Evolutionary conservation across 2,329 filamentous ascomycete species (phyloP), one percentile per base, ranked within the genome.

Genomic region (Alternaria gaisen): DNA sequence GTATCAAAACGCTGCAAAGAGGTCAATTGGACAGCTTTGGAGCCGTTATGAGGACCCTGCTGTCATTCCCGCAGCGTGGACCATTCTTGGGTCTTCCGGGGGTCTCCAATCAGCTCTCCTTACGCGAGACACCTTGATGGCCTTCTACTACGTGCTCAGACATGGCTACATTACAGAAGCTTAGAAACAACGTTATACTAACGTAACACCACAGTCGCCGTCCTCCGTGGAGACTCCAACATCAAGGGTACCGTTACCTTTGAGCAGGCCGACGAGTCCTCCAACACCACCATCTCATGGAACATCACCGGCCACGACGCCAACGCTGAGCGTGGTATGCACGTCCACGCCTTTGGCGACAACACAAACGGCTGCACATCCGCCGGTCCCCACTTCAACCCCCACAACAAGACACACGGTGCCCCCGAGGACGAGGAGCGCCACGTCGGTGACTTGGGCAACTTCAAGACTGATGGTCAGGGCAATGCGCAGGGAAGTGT

Each of bases 281-380:
- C 87, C 74, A 88, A 90, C 72, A 98, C 95, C 80, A 94, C 86
- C 81, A 87, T 99, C 85, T 88, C 90, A 79, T 99, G 92, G 90
- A 88, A 97, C 83, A 93, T 99, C 83, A 86, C 87, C 65, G 94
- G 95, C 83, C 86, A 97, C 84, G 94, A 98, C 80, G 78, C 94
- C 83, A 97, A 97, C 82, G 94, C 95, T 79, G 88, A 97, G 89
- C 94, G 95, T 83, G 95, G 93, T 83, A 93, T 98, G 88, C 95
- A 99, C 87, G 90, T 99, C 79, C 95, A 99, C 87, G 92, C 95
- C 82, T 99, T 97, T 79, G 95, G 95, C 81, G 95, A 98, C 88
- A 98, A 98, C 88, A 98, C 95, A 87, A 99, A 99, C 85, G 95
- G 95, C 82, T 99, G 95, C 91, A 98, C 94, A 71, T 97, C 92